Conservation (phyloP, 352 stramenopile species). For the Lagenidium giganteum region DNA sequence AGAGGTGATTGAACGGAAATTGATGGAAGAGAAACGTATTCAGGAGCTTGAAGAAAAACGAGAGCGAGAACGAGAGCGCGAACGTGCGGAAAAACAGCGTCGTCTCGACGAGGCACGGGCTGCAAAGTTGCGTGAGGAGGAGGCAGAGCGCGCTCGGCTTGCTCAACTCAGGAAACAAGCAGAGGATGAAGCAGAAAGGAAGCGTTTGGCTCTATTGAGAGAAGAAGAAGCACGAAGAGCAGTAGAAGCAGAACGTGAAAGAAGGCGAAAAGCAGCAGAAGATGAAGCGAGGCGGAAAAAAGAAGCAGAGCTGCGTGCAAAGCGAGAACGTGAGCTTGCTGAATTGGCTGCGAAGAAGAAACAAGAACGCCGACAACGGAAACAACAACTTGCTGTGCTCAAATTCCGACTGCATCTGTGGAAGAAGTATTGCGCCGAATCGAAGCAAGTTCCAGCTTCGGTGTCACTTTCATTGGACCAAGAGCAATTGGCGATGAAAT, state of each 20-base stretch:
- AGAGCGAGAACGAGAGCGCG: no score
- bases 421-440: slow-evolving; percentile 39
- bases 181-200: slow-evolving; percentile 35
- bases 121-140: background rate
- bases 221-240: slow-evolving; percentile 25
- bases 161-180: background rate
- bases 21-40: slow-evolving; percentile 12
- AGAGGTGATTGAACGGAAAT: slow-evolving; percentile 4
- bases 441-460: slow-evolving; percentile 31
- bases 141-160: background rate
- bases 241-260: slow-evolving; percentile 21
- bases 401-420: slow-evolving; percentile 43
- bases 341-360: slow-evolving; percentile 30
- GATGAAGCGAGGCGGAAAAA: slow-evolving; percentile 22
- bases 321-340: slow-evolving; percentile 31
- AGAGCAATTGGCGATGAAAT: no score
- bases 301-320: slow-evolving; percentile 21
- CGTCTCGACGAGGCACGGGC: no score
- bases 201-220: no score
- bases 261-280: slow-evolving; percentile 23
- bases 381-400: slow-evolving; percentile 34
- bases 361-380: slow-evolving; percentile 11
- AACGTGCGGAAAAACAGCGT: no score
- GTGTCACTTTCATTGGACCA: no score
- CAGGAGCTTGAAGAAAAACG: no score